phyloP scores from a whole-genome alignment of 352 stramenopile genomes.

The Globisporangium sylvaticum region DNA sequence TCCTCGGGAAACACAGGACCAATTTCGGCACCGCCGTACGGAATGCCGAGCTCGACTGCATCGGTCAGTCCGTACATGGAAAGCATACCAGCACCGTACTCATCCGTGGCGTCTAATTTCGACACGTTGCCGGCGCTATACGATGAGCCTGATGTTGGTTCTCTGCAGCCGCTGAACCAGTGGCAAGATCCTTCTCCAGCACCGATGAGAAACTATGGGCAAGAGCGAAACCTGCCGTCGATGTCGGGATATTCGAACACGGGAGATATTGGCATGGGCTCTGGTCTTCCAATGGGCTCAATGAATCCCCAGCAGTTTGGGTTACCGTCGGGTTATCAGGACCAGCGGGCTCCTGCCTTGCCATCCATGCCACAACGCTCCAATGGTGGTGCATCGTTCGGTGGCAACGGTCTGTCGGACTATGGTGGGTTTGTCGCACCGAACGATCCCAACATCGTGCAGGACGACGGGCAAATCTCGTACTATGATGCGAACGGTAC shows the following conservation, averaged over 20 bases:
- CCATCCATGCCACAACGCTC: slow-evolving; percentile 15
- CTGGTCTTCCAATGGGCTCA: slow-evolving; percentile 7
- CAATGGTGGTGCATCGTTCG: slow-evolving; percentile 8
- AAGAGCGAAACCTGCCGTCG: slow-evolving; percentile 8
- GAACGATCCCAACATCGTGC: slow-evolving; percentile 46
- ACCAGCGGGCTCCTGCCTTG: slow-evolving; percentile 14
- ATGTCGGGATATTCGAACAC: slow-evolving; percentile 8
- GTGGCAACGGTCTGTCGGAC: neutral
- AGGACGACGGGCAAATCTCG: slow-evolving; percentile 40
- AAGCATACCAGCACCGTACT: slow-evolving; percentile 24
- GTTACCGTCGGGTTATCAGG: slow-evolving; percentile 6
- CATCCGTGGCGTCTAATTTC: slow-evolving; percentile 22
- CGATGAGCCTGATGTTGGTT: slow-evolving; percentile 11
- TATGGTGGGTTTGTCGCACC: slow-evolving; percentile 45
- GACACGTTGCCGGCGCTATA: slow-evolving; percentile 28
- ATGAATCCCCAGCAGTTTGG: slow-evolving; percentile 11
- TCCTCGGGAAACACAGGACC: slow-evolving; percentile 10
- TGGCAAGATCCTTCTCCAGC: slow-evolving; percentile 21
- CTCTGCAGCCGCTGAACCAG: slow-evolving; percentile 11
- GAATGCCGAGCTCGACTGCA: slow-evolving; percentile 14
- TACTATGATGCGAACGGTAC: slow-evolving; percentile 69
- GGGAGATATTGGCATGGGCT: slow-evolving; percentile 1
- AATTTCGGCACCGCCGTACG: slow-evolving; percentile 21
- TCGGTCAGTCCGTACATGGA: slow-evolving; percentile 26
- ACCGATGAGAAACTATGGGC: slow-evolving; percentile 11